Conservation (phyloP, 495 filamentous ascomycete species). For the Penicillium turbatum region DNA sequence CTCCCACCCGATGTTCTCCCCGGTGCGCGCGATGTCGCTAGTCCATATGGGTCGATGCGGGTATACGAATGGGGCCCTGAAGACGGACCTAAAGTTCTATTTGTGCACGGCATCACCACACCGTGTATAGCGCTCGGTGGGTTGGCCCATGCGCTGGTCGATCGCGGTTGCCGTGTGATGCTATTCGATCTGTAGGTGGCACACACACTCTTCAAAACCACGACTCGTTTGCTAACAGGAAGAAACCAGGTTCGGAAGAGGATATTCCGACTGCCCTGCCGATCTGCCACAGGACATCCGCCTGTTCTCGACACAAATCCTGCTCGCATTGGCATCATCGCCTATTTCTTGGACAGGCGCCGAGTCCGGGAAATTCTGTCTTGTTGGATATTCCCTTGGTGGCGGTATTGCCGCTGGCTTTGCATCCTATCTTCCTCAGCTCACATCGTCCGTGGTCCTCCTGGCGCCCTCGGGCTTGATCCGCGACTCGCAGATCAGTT, state of each 20-base stretch:
- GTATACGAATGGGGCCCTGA: constrained; percentile 92
- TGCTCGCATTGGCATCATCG: constrained; percentile 67
- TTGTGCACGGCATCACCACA: constrained; percentile 85
- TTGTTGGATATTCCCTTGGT: constrained; percentile 83
- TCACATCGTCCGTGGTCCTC: constrained; percentile 64
- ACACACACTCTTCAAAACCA: too few species aligned
- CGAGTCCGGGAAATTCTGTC: constrained; percentile 52
- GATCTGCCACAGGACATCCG: constrained; percentile 65
- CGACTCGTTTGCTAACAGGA: not conserved
- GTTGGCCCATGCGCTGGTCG: constrained; percentile 64
- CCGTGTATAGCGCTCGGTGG: constrained; percentile 68
- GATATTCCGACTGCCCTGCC: constrained; percentile 67
- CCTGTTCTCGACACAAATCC: constrained; percentile 71
- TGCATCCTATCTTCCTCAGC: constrained; percentile 61
- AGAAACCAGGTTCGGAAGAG: constrained; percentile 63
- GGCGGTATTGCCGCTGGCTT: constrained; percentile 77
- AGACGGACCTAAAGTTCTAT: constrained; percentile 68
- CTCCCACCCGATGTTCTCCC: constrained; percentile 75
- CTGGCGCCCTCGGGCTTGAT: constrained; percentile 74
- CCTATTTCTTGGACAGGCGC: constrained; percentile 61
- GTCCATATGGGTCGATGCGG: constrained; percentile 73
- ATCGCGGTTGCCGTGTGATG: constrained; percentile 77
- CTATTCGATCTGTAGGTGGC: constrained; percentile 58
- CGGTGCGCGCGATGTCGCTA: constrained; percentile 66
- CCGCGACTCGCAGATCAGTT: constrained; percentile 57